These are phyloP conservation scores for Thermomucor indicae-seudaticae DNA, from an alignment of 371 early-diverging fungal species.

Conservation along the genomic window DNA sequence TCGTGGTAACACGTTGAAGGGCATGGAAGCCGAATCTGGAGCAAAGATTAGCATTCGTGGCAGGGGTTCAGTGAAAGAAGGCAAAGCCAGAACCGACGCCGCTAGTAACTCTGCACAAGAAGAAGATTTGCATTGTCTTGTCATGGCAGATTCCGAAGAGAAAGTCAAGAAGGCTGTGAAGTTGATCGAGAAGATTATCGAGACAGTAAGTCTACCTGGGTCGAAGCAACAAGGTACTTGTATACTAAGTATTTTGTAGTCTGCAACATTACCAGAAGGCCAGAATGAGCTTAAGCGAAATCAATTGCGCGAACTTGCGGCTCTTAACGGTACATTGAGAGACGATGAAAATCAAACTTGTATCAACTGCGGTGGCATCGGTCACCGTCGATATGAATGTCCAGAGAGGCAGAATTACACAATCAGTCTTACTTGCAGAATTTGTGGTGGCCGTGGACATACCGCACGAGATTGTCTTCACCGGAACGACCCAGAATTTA, in stretches of 20 bases:
- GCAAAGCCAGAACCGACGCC: constrained; percentile 73
- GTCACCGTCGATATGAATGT: constrained; percentile 92
- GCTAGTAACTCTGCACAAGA: constrained; percentile 76
- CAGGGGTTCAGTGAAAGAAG: constrained; percentile 95
- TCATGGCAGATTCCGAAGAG: constrained; percentile 87
- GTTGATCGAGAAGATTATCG: constrained; percentile 88
- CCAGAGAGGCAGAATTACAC: constrained; percentile 88
- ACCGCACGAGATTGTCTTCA: constrained; percentile 83
- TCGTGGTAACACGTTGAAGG: constrained; percentile 93
- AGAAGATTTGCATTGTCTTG: constrained; percentile 92
- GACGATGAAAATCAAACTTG: constrained; percentile 95
- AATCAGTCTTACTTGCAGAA: constrained; percentile 79
- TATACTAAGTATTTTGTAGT: constrained; percentile 30
- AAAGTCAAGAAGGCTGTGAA: constrained; percentile 84
- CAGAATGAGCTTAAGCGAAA: constrained; percentile 92
- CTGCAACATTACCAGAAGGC: constrained; percentile 89
- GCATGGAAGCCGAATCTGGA: constrained; percentile 91
- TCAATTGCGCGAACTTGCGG: constrained; percentile 92
- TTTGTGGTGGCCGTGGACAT: constrained; percentile 92
- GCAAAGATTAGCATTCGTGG: constrained; percentile 97
- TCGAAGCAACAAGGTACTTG: background rate
- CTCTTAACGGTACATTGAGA: constrained; percentile 92
- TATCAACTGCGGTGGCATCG: constrained; percentile 87
- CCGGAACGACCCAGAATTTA: constrained; percentile 73
- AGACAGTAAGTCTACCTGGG: constrained; percentile 61